Conservation (phyloP, 805 yeast genomes). For the Starmerella ratchasimensis region DNA sequence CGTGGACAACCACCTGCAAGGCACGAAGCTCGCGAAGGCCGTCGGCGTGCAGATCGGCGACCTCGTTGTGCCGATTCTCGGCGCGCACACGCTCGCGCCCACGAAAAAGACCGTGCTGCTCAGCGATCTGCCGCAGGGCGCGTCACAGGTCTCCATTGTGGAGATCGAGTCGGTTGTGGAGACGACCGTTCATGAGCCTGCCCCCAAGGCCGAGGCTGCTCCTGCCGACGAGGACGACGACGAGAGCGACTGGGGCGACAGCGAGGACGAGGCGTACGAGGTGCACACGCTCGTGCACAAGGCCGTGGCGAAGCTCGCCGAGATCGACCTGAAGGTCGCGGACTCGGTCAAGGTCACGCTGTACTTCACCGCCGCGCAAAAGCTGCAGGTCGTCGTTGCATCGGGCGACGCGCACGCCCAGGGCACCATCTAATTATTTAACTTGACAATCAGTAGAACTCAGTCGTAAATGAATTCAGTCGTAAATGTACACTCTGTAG, state of each 20-base stretch:
- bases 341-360: conserved; percentile 51
- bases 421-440: conserved; percentile 15
- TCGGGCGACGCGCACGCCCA: conserved; percentile 18
- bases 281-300: conserved; percentile 59
- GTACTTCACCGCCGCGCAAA: conserved; percentile 52
- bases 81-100: conserved; percentile 81
- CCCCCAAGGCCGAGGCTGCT: conserved; percentile 42
- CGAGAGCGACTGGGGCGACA: conserved; percentile 37
- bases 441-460: no score
- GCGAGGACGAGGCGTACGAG: conserved; percentile 77
- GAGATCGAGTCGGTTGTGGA: conserved; percentile 70
- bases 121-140: conserved; percentile 37
- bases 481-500: no score
- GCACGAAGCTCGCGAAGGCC: conserved; percentile 72
- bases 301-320: conserved; percentile 64
- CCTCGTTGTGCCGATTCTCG: conserved; percentile 53
- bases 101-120: conserved; percentile 62
- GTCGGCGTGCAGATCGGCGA: conserved; percentile 74
- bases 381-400: conserved; percentile 46
- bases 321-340: conserved; percentile 59
- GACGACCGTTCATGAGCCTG: conserved; percentile 68
- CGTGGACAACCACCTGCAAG: conserved; percentile 38
- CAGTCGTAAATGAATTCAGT: no score
- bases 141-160: conserved; percentile 44
- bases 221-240: conserved; percentile 37